These are phyloP conservation scores for Aspergillus sergii DNA, from an alignment of 2,329 filamentous ascomycete genomes.

Conservation along the genomic window DNA sequence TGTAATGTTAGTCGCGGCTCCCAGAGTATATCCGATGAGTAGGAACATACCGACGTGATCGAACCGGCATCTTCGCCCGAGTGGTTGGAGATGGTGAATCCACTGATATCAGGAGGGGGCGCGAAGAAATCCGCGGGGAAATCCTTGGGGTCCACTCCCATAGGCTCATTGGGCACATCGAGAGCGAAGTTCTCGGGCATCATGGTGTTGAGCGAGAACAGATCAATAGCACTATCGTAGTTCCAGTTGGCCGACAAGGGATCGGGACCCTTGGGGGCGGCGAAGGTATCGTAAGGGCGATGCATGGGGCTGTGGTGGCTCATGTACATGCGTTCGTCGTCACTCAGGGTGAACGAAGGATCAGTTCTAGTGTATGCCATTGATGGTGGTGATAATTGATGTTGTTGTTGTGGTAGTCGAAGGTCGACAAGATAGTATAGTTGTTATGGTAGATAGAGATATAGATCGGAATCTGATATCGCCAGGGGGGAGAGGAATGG, in stretches of 20 bases:
- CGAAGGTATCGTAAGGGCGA: slow-evolving; percentile 15
- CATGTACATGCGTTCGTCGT: slow-evolving; percentile 20
- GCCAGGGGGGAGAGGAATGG: neutral
- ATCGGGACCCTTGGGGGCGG: slow-evolving; percentile 27
- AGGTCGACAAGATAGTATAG: neutral
- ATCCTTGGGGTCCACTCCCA: slow-evolving; percentile 33
- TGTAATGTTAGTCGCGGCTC: slow-evolving; percentile 2
- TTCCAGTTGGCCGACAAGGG: slow-evolving; percentile 39
- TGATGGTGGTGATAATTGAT: slow-evolving; percentile 1
- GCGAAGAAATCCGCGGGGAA: slow-evolving; percentile 34
- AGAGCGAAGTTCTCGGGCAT: slow-evolving; percentile 34
- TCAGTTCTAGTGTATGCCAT: slow-evolving; percentile 17
- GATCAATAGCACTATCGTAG: slow-evolving; percentile 38
- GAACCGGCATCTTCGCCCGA: slow-evolving; percentile 34
- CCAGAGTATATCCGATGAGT: neutral
- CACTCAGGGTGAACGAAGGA: slow-evolving; percentile 13
- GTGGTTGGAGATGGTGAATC: slow-evolving; percentile 33
- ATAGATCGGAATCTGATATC: neutral
- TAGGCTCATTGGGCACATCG: slow-evolving; percentile 31
- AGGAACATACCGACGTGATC: slow-evolving; percentile 24
- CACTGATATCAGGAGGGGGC: slow-evolving; percentile 32
- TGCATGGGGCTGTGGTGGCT: slow-evolving; percentile 15
- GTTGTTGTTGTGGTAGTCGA: neutral
- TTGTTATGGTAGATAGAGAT: slow-evolving; percentile 1
- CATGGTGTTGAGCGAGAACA: slow-evolving; percentile 36